phyloP scores from a whole-genome alignment of 495 filamentous ascomycete genomes.

The Penicillium odoratum region DNA sequence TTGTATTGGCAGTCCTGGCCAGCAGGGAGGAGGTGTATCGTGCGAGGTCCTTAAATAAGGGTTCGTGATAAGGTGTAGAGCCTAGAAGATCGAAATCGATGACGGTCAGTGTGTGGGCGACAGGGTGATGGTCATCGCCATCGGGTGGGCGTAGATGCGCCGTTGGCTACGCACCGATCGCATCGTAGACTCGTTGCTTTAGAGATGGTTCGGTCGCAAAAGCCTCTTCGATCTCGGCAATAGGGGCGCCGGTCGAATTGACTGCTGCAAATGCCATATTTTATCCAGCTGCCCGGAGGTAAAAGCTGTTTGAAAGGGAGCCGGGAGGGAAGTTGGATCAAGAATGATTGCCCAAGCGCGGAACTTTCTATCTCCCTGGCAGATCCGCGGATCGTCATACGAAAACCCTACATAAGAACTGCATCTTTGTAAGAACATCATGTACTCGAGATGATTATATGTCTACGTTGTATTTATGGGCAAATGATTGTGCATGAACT shows the following conservation, averaged over 20 bases:
- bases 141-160: conserved; percentile 19
- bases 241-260: conserved; percentile 32
- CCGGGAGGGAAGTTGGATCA: conserved; percentile 13
- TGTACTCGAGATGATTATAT: not conserved
- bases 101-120: conserved; percentile 13
- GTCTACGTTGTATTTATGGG: not conserved
- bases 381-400: conserved; percentile 1
- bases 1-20: conserved; percentile 34
- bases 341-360: conserved; percentile 18
- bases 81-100: conserved; percentile 26
- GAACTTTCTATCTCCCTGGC: conserved; percentile 8
- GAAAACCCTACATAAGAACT: not conserved
- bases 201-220: conserved; percentile 46
- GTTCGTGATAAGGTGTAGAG: conserved; percentile 38
- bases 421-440: not conserved
- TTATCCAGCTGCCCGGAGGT: conserved; percentile 18
- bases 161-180: conserved; percentile 42
- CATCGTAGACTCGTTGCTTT: conserved; percentile 50
- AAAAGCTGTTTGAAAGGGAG: conserved; percentile 18
- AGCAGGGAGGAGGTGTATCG: conserved; percentile 46
- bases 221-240: conserved; percentile 44
- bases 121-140: conserved; percentile 1
- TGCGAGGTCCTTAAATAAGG: conserved; percentile 52
- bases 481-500: not conserved
- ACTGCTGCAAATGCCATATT: conserved; percentile 49